A percentile compares a stretch with the other conserved stretches of the same genome.
phyloP scores from a whole-genome alignment of 345 rosid genomes.

The Sisymbrium irio region DNA sequence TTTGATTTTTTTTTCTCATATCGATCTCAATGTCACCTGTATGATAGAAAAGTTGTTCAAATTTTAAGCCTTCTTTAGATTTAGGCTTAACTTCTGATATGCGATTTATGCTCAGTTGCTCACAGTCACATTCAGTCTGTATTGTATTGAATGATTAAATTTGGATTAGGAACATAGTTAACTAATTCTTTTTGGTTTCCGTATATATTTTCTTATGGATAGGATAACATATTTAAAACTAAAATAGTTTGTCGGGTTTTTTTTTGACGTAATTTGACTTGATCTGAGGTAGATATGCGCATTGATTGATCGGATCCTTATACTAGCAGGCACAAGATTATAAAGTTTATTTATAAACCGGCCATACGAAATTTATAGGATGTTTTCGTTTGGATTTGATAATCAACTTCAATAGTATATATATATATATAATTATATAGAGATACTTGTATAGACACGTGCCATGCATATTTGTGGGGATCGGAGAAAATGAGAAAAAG shows the following conservation, averaged over 20 bases:
- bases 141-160: not conserved
- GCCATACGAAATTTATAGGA: constrained; percentile 5
- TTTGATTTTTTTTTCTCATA: not conserved
- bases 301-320: constrained; percentile 18
- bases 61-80: not conserved
- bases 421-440: not conserved
- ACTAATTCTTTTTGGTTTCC: not conserved
- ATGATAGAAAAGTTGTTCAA: not conserved
- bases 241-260: no score
- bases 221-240: not conserved
- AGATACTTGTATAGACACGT: constrained; percentile 6
- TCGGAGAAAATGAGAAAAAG: constrained; percentile 27
- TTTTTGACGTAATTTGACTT: not conserved
- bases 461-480: constrained; percentile 23
- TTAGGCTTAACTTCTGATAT: not conserved
- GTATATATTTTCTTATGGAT: not conserved
- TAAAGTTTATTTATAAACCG: constrained; percentile 17
- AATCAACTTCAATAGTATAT: not conserved
- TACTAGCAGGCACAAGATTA: constrained; percentile 9
- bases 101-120: not conserved
- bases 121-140: no score
- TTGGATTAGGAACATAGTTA: not conserved
- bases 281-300: not conserved
- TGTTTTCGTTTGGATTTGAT: constrained; percentile 26
- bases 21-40: not conserved